phyloP scores from a whole-genome alignment of 2,329 filamentous ascomycete species.

The Dothiorella sarmentorum region DNA sequence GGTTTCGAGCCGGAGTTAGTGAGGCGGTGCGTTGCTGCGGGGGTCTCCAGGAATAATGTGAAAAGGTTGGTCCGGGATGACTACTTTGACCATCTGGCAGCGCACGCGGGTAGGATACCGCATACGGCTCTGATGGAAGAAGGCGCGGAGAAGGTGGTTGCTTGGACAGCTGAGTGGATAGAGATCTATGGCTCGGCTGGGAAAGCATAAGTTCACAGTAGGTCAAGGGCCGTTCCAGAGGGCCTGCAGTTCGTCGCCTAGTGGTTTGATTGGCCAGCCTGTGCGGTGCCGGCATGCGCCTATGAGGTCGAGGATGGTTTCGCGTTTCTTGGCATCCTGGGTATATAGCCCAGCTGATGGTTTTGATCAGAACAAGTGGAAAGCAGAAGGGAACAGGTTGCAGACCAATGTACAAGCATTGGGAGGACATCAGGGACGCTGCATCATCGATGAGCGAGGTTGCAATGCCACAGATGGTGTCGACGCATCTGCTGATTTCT shows the following conservation, averaged over 20 bases:
- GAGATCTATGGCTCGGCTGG: slow-evolving; percentile 47
- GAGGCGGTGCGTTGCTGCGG: slow-evolving; percentile 49
- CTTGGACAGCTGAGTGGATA: slow-evolving; percentile 47
- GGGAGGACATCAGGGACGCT: slow-evolving; percentile 14
- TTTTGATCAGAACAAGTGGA: not conserved
- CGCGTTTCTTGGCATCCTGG: not conserved
- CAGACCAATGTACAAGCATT: slow-evolving; percentile 18
- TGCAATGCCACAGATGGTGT: slow-evolving; percentile 25
- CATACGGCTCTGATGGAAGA: slow-evolving; percentile 45
- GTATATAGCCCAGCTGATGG: not conserved
- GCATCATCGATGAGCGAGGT: slow-evolving; percentile 11
- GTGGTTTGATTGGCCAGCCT: slow-evolving; percentile 6
- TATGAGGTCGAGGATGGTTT: not conserved
- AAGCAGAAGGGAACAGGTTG: not conserved
- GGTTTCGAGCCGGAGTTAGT: slow-evolving; percentile 52
- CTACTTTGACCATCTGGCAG: slow-evolving; percentile 42
- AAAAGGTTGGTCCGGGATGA: slow-evolving; percentile 52
- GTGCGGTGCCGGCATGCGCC: slow-evolving; percentile 1
- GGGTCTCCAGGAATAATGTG: slow-evolving; percentile 57
- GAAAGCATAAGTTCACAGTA: slow-evolving; percentile 33
- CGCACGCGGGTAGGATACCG: slow-evolving; percentile 35
- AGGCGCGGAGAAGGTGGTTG: slow-evolving; percentile 42
- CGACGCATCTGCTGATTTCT: slow-evolving; percentile 45
- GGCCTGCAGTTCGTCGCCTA: not conserved
- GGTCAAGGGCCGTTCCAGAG: slow-evolving; percentile 3